A percentile compares a stretch with the other conserved stretches of the same genome.
Evolutionary conservation across 805 yeast species (phyloP).

Genomic region (Metschnikowia bowlesiae): DNA sequence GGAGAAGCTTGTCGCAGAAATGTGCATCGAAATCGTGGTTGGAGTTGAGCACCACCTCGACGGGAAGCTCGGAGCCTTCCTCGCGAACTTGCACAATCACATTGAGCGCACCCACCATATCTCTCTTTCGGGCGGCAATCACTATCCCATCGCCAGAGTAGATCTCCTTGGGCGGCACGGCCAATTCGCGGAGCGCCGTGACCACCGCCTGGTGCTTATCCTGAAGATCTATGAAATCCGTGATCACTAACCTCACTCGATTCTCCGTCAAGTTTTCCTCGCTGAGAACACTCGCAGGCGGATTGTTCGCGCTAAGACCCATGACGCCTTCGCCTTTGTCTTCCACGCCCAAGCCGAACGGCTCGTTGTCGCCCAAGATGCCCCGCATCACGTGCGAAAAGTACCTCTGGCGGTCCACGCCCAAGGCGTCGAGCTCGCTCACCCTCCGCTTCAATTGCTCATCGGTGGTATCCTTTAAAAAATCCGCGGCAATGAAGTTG

Average conservation of each 20-base stretch:
- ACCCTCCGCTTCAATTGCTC: slow-evolving; percentile 4
- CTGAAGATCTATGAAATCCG: slow-evolving; percentile 20
- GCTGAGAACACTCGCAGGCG: slow-evolving; percentile 2
- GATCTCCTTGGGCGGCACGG: slow-evolving; percentile 23
- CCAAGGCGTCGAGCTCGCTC: neutral
- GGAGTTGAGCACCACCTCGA: slow-evolving; percentile 42
- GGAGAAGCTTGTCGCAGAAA: slow-evolving; percentile 57
- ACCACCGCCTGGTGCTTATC: slow-evolving; percentile 26
- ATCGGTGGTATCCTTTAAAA: slow-evolving; percentile 10
- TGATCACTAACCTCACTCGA: slow-evolving; percentile 15
- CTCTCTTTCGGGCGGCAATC: slow-evolving; percentile 26
- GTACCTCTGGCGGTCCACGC: slow-evolving; percentile 8
- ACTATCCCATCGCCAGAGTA: slow-evolving; percentile 34
- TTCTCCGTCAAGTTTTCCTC: slow-evolving; percentile 8
- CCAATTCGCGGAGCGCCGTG: slow-evolving; percentile 20
- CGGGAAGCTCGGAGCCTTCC: slow-evolving; percentile 40
- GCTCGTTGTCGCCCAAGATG: slow-evolving; percentile 12
- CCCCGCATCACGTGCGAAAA: slow-evolving; percentile 13
- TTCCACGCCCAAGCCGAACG: slow-evolving; percentile 9
- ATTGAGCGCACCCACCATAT: slow-evolving; percentile 27
- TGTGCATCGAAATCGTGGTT: slow-evolving; percentile 36
- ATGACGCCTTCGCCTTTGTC: slow-evolving; percentile 3
- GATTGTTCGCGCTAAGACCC: slow-evolving; percentile 4
- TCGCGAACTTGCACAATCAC: slow-evolving; percentile 34
- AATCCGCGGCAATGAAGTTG: slow-evolving; percentile 5